Percentiles rank a stretch among this genome's conserved stretches.
Evolutionary conservation across 2,329 filamentous ascomycete genomes (phyloP).

Genomic region (Aspergillus sp.): DNA sequence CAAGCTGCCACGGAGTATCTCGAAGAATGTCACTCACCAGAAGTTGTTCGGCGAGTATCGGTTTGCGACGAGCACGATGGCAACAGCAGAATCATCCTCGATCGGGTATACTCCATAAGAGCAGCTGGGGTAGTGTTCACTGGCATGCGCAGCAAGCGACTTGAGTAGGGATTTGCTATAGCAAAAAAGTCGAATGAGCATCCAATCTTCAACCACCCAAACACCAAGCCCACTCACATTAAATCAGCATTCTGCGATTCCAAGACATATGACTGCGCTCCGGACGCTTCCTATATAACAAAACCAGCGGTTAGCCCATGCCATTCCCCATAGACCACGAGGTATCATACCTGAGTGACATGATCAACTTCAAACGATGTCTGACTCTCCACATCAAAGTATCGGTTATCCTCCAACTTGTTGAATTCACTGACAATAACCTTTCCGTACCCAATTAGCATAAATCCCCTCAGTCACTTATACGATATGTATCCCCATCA

Average conservation of each 20-base stretch:
- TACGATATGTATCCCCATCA: background rate
- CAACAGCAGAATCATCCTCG: conserved; percentile 69
- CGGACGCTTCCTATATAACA: conserved; percentile 66
- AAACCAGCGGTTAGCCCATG: conserved; percentile 7
- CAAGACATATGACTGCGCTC: conserved; percentile 70
- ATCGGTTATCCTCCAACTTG: conserved; percentile 71
- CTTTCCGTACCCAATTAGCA: conserved; percentile 31
- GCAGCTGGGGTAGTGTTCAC: conserved; percentile 82
- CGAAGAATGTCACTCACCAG: conserved; percentile 55
- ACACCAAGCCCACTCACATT: conserved; percentile 55
- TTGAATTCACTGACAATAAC: conserved; percentile 83
- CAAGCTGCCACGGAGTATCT: too few species aligned
- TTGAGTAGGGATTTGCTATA: conserved; percentile 77
- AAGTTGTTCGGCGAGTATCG: conserved; percentile 98
- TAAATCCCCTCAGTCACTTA: background rate
- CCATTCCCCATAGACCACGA: background rate
- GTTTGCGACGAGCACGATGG: conserved; percentile 82
- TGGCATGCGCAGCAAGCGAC: conserved; percentile 67
- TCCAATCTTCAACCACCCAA: background rate
- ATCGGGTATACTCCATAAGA: conserved; percentile 79
- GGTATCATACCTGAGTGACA: conserved; percentile 58
- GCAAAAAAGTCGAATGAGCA: background rate
- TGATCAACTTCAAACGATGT: conserved; percentile 90
- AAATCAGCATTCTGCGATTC: conserved; percentile 74
- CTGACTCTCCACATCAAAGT: conserved; percentile 84